Evolutionary conservation across 495 filamentous ascomycete genomes (phyloP).

Genomic region (Penicillium ochrochloron): DNA sequence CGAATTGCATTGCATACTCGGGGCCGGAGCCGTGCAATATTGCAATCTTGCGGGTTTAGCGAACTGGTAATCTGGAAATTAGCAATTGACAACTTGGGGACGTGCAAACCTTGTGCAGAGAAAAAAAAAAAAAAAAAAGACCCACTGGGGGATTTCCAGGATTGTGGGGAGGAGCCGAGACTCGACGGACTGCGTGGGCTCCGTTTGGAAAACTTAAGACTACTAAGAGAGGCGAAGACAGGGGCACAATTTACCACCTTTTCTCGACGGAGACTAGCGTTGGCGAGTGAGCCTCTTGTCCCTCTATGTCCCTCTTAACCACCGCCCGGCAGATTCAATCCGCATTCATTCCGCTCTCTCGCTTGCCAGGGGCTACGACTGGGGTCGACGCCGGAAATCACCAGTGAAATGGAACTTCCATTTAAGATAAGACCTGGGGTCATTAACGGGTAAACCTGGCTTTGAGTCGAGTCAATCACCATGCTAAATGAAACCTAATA

Average conservation of each 20-base stretch:
- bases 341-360: no score
- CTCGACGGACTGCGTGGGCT: neutral
- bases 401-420: no score
- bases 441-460: no score
- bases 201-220: neutral
- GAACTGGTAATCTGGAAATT: neutral
- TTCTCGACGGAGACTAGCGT: neutral
- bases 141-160: conserved; percentile 1
- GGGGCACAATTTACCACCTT: neutral
- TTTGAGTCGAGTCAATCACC: no score
- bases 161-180: conserved; percentile 5
- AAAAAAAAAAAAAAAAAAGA: neutral
- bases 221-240: neutral
- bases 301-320: no score
- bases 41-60: neutral
- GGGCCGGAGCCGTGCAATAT: neutral
- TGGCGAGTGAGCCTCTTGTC: neutral
- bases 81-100: neutral
- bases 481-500: no score
- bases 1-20: neutral
- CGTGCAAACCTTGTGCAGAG: neutral
- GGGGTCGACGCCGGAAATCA: no score
- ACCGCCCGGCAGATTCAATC: no score
- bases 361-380: no score
- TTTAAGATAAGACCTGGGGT: no score